A percentile compares a stretch with the other conserved stretches of the same genome.
Evolutionary conservation across 768 basidiomycete genomes (phyloP).

Genomic region (Termitomyces sp.): DNA sequence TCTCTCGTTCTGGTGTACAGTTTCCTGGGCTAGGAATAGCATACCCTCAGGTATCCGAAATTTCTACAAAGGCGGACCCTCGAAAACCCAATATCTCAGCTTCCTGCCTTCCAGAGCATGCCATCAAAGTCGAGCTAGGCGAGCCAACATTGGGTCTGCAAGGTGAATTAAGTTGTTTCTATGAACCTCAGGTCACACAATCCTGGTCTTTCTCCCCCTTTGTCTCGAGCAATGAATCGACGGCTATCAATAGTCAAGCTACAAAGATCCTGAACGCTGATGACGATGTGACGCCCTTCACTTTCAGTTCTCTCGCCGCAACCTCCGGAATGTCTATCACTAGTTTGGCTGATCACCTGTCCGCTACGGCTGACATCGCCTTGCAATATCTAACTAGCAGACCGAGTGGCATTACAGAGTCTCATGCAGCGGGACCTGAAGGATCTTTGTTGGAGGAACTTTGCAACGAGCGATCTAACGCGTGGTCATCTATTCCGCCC

Average conservation of each 20-base stretch:
- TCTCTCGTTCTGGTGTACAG: conserved; percentile 20
- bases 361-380: conserved; percentile 29
- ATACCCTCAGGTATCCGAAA: conserved; percentile 4
- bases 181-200: conserved; percentile 6
- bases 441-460: conserved; percentile 6
- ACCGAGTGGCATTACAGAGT: neutral
- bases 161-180: conserved; percentile 12
- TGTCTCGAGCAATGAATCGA: neutral
- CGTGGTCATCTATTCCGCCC: conserved; percentile 5
- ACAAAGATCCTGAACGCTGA: conserved; percentile 2
- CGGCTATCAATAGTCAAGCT: neutral
- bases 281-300: conserved; percentile 6
- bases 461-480: neutral
- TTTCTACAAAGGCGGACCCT: neutral
- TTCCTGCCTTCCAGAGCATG: neutral
- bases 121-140: conserved; percentile 3
- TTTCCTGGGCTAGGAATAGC: conserved; percentile 12
- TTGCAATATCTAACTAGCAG: conserved; percentile 20
- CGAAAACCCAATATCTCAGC: neutral
- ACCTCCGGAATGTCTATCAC: conserved; percentile 29
- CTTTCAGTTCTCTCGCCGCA: conserved; percentile 22
- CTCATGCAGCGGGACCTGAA: neutral
- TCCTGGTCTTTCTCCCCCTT: conserved; percentile 11
- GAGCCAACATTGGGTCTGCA: conserved; percentile 9
- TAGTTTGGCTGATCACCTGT: conserved; percentile 28